Evolutionary conservation across 805 yeast species (phyloP), one percentile per base, ranked within the genome.

Genomic region (Pichia cephalocereana): DNA sequence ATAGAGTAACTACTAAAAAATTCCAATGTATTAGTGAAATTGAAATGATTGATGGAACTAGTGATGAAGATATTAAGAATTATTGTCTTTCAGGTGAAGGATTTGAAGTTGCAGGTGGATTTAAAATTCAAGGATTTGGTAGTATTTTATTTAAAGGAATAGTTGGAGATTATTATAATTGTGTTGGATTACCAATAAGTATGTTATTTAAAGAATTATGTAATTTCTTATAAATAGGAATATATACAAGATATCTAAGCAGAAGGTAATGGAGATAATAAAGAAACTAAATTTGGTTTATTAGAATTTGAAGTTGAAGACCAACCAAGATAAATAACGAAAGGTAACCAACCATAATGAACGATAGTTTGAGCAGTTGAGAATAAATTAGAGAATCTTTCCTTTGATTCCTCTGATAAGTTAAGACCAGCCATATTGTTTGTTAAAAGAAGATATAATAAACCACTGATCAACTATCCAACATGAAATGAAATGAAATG

Each of bases 301-400:
- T 83, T 84, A 49, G 87, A 74, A 54, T 83, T 84, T 48, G 88
- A 75, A 54, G 91, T 82, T 57, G 86, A 80, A 49, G 77, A 67
- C 89, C 89, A 84, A 43, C 93, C 99, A 59, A 93, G 72, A 74
- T 93, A 93, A 63, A 93, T 74, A 56, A 93, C 83, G 64, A 93
- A 85, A 49, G 99, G 99, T 60, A 93, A 83, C 87, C 96, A 93
- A 43, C 98, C 97, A 69, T 89, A 93, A 70, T 95, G 99, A 50
- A 91, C 86, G 61, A 84, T 76, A 46, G 87, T 85, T 65, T 88
- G 86, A 55, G 96, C 81, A 59, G 87, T 74, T 58, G 86, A 95
- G 57, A 89, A 71, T 54, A 90, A 71, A 67, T 83, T 87, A 65
- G 82, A 70, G 67, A 93, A 78, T 71, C 98, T 88, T 73, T 93